Percentiles rank a stretch among this genome's conserved stretches.
Evolutionary conservation across 1,284 basidiomycete species (phyloP).

Genomic region (Mycena citricolor): DNA sequence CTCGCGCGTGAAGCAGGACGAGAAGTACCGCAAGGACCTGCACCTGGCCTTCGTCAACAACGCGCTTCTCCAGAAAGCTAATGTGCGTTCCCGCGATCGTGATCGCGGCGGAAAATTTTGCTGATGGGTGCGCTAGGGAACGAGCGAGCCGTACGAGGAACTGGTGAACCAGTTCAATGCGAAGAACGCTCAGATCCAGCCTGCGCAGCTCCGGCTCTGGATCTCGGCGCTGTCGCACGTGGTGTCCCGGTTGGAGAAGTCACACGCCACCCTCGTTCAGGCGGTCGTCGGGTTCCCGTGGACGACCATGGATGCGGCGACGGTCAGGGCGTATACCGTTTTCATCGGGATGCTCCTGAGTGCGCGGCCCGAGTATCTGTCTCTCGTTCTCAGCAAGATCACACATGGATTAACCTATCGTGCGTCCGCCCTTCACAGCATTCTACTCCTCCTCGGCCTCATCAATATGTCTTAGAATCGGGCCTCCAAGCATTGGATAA

Average conservation of each 20-base stretch:
- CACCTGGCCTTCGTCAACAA: slow-evolving; percentile 83
- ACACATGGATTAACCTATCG: slow-evolving; percentile 87
- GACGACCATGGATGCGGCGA: slow-evolving; percentile 82
- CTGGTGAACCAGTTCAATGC: slow-evolving; percentile 72
- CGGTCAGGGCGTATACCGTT: slow-evolving; percentile 83
- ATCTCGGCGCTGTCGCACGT: slow-evolving; percentile 75
- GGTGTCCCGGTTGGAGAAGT: slow-evolving; percentile 77
- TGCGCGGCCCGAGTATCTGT: slow-evolving; percentile 91
- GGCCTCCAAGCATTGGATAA: slow-evolving; percentile 60
- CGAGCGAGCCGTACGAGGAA: slow-evolving; percentile 64
- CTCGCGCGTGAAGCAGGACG: slow-evolving; percentile 73
- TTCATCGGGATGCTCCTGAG: slow-evolving; percentile 93
- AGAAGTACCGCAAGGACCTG: slow-evolving; percentile 77
- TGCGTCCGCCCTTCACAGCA: slow-evolving; percentile 45
- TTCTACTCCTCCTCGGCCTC: slow-evolving; percentile 18
- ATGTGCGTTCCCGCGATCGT: slow-evolving; percentile 42
- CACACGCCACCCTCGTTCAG: slow-evolving; percentile 83
- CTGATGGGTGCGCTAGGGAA: slow-evolving; percentile 59
- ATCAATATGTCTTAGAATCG: too few species aligned
- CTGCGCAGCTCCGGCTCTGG: slow-evolving; percentile 69
- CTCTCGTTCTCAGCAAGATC: slow-evolving; percentile 78
- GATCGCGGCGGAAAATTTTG: slow-evolving; percentile 15
- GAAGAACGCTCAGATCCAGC: slow-evolving; percentile 45
- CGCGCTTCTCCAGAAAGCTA: slow-evolving; percentile 72
- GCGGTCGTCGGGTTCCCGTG: slow-evolving; percentile 89